Base-by-base conservation (phyloP, 2,329 filamentous ascomycete genomes). In the Thelonectria discophora region DNA sequence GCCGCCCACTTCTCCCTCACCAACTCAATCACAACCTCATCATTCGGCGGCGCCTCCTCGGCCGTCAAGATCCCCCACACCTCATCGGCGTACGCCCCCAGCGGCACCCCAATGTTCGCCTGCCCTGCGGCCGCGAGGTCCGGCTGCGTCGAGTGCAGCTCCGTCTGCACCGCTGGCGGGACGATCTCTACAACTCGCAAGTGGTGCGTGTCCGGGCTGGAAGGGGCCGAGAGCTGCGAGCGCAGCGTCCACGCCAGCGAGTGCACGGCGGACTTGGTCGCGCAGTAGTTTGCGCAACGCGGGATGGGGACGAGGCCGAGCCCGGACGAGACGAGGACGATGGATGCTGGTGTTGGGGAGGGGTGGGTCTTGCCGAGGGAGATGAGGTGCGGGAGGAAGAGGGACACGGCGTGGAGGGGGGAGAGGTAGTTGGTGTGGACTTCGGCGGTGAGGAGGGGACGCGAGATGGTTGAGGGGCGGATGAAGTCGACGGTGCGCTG, bases 401-500 rank as follows among this genome's bases (percentile, higher is more conserved):
- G 57, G 20, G 27, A 62, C 8, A 50, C 48, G n/a, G 46, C 60
- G 58, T 27, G 63, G 24, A 54, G 30, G 21, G 53, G 64, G 39
- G 52, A 69, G 21, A 64, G 58, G 17, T 51, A 54, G 32, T 69
- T 69, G 3, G 57, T 60, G 34, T 42, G 50, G 10, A 67, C 34
- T 7, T 65, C 50, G 0, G 62, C 52, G 1, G 69, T 64, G n/a
- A 72, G 71, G 2, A 61, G 60, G 5, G 34, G 69, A 37, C 73
- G 65, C 7, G 66, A 64, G 53, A 75, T 69, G 52, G 39, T 32
- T 40, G 47, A 45, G 3, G 66, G 61, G 15, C 52, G 30, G 11
- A 53, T 57, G 13, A 65, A 18, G 69, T 73, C 17, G 62, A 82
- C 69, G 0, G 67, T 67, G 18, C 75, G 76, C 70, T 88, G 84